A percentile compares a stretch with the other conserved stretches of the same genome.
Evolutionary conservation across 208 protist species (phyloP).

Genomic region (Tritrichomonas musculus): DNA sequence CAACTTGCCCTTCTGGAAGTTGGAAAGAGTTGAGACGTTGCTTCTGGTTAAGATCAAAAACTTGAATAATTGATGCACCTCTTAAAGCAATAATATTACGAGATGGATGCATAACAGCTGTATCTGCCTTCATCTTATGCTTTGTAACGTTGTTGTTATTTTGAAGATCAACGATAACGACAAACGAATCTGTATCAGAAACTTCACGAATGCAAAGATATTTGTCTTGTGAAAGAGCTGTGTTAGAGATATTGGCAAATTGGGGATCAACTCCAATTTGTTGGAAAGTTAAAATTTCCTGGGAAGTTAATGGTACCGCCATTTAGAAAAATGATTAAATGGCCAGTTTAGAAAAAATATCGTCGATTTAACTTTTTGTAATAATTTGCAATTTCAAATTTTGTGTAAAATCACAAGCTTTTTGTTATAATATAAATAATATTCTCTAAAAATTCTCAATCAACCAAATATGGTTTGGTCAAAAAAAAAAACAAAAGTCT

Average conservation of each 20-base stretch:
- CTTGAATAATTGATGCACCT: background rate
- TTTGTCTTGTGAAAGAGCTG: background rate
- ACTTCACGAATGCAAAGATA: slow-evolving; percentile 22
- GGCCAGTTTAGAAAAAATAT: no score
- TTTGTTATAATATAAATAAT: no score
- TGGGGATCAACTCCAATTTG: background rate
- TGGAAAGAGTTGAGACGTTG: background rate
- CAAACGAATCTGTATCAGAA: background rate
- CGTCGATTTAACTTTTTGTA: no score
- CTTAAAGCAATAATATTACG: background rate
- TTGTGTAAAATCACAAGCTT: no score
- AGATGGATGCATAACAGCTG: slow-evolving; percentile 31
- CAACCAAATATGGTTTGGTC: no score
- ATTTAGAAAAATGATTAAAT: background rate
- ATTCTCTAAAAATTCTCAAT: no score
- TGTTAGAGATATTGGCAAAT: background rate
- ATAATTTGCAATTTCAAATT: no score
- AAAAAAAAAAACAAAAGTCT: no score
- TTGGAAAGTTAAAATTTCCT: background rate
- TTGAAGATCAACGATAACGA: slow-evolving; percentile 8
- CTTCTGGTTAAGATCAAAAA: background rate
- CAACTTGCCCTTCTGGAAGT: background rate
- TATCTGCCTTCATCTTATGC: background rate
- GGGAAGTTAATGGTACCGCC: background rate
- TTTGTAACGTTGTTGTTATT: background rate